Conservation (phyloP, 2,329 filamentous ascomycete species). For the Zarea fungicola region DNA sequence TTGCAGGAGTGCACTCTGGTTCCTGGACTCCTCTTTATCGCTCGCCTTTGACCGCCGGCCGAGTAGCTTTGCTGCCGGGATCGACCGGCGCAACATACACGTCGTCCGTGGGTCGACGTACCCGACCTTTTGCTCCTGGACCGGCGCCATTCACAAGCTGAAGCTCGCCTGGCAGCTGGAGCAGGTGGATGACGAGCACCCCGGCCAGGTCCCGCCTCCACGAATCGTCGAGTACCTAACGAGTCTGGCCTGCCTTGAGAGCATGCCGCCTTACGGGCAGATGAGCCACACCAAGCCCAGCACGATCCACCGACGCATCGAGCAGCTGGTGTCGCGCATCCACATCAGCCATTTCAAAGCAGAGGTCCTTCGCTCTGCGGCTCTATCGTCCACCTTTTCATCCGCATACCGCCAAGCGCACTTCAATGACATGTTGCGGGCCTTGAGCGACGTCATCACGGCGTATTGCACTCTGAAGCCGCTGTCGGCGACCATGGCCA, state of each 20-base stretch:
- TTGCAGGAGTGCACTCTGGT: not conserved
- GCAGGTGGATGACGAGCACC: not conserved
- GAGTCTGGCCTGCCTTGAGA: not conserved
- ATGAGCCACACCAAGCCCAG: not conserved
- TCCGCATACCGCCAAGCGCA: not conserved
- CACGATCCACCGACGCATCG: not conserved
- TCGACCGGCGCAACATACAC: not conserved
- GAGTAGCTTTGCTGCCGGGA: not conserved
- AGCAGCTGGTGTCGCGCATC: not conserved
- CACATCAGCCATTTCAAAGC: not conserved
- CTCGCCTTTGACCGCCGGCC: not conserved
- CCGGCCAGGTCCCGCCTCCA: not conserved
- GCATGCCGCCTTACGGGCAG: not conserved
- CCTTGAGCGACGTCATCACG: not conserved
- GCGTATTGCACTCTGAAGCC: not conserved
- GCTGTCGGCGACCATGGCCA: not conserved
- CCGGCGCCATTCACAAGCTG: not conserved
- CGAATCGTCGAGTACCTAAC: not conserved
- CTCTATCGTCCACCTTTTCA: not conserved
- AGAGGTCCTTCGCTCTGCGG: not conserved
- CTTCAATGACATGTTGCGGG: not conserved
- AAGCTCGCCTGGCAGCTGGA: not conserved
- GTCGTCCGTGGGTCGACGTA: not conserved
- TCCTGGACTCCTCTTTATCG: not conserved
- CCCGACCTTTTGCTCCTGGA: conserved; percentile 1